Evolutionary conservation across 495 filamentous ascomycete genomes (phyloP).

Genomic region (Pseudomonodictys pantanalensis): DNA sequence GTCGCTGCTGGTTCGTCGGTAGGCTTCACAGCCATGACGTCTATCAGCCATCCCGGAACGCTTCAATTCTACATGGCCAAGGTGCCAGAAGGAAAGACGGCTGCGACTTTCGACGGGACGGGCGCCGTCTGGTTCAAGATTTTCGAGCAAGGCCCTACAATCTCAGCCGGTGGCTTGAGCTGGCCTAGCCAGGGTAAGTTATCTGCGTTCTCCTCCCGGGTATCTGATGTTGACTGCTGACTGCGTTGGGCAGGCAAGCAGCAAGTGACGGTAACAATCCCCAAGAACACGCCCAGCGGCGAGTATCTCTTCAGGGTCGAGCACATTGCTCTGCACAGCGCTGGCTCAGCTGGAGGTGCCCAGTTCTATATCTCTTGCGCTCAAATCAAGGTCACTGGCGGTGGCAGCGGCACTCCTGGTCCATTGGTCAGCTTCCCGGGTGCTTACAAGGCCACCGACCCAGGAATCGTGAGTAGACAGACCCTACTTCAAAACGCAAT

Average conservation of each 20-base stretch:
- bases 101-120: conserved; percentile 49
- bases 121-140: conserved; percentile 56
- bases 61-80: conserved; percentile 55
- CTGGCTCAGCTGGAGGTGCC: conserved; percentile 42
- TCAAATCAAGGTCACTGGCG: conserved; percentile 57
- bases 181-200: conserved; percentile 47
- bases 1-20: conserved; percentile 46
- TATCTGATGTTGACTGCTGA: neutral
- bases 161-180: conserved; percentile 36
- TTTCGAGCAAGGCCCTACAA: conserved; percentile 13
- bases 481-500: too few species aligned
- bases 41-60: conserved; percentile 52
- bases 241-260: neutral
- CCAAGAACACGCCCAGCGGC: conserved; percentile 36
- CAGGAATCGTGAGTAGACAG: too few species aligned
- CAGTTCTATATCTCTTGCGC: conserved; percentile 59
- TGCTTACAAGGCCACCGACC: conserved; percentile 50
- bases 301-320: conserved; percentile 34
- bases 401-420: conserved; percentile 49
- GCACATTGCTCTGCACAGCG: conserved; percentile 46
- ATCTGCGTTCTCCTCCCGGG: neutral
- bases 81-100: conserved; percentile 45
- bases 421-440: conserved; percentile 52
- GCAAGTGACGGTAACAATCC: conserved; percentile 48
- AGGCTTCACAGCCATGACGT: conserved; percentile 46